Percentiles rank a stretch among this genome's conserved stretches.
Conservation (phyloP, 2,329 filamentous ascomycete genomes). For the Trichoderma sp. region DNA sequence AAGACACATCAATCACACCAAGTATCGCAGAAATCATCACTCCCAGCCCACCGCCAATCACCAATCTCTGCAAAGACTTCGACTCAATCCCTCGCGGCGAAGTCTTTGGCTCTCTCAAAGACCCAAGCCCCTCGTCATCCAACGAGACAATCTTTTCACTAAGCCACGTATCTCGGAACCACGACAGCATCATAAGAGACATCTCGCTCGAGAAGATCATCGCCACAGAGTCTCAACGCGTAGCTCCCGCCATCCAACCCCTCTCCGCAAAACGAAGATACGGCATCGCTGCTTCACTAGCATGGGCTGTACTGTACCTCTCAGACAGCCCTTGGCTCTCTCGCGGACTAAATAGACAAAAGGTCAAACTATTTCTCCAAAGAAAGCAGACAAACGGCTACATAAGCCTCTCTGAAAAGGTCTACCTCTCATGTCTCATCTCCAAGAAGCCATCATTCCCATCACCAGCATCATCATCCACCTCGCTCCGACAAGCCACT, state of each 20-base stretch:
- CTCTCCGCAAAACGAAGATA: constrained; percentile 12
- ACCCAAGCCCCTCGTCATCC: neutral
- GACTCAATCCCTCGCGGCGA: neutral
- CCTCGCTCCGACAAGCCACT: neutral
- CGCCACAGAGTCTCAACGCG: neutral
- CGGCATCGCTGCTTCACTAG: constrained; percentile 9
- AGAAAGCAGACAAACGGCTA: neutral
- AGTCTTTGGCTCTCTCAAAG: constrained; percentile 1
- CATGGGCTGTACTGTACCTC: constrained; percentile 7
- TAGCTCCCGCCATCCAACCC: constrained; percentile 12
- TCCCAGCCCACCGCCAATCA: neutral
- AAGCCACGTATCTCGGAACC: neutral
- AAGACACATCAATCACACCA: constrained; percentile 3
- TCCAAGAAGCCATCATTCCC: neutral
- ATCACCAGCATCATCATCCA: neutral
- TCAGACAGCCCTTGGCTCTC: constrained; percentile 9
- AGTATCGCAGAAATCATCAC: neutral
- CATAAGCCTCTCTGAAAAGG: constrained; percentile 12
- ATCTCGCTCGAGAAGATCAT: constrained; percentile 10
- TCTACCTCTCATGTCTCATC: constrained; percentile 2
- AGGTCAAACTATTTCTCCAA: constrained; percentile 4
- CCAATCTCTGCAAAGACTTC: neutral
- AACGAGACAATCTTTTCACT: neutral
- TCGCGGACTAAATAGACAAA: neutral
- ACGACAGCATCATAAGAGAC: neutral